Conservation (phyloP, 306 rosid genomes). For the Hylodesmum podocarpum region DNA sequence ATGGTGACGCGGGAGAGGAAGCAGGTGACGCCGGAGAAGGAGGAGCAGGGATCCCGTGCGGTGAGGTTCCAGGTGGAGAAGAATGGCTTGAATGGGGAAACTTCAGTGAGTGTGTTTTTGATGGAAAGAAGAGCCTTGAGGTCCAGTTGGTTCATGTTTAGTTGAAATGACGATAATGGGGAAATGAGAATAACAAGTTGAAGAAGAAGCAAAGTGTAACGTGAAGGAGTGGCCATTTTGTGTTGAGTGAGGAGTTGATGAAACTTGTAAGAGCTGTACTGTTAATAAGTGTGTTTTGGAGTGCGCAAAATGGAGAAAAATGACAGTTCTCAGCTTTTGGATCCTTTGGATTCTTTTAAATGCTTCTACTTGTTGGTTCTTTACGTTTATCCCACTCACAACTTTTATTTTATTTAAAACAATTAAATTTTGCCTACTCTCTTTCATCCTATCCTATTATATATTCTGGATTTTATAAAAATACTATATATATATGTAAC, state of each 20-base stretch:
- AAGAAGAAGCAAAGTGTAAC: neutral
- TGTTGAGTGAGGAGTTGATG: neutral
- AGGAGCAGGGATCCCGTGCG: constrained; percentile 66
- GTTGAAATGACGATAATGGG: constrained; percentile 16
- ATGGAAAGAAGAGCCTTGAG: constrained; percentile 59
- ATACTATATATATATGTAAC: no score
- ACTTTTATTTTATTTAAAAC: no score
- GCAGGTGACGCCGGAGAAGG: constrained; percentile 73
- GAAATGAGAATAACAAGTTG: neutral
- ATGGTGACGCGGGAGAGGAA: constrained; percentile 45
- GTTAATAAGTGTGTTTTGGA: no score
- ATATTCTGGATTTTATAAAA: no score
- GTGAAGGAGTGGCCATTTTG: constrained; percentile 19
- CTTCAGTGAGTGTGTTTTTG: constrained; percentile 55
- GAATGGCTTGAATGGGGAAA: constrained; percentile 41
- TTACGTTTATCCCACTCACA: no score
- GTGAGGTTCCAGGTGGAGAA: constrained; percentile 83
- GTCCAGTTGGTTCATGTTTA: constrained; percentile 40
- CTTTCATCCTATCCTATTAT: no score
- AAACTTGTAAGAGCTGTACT: neutral
- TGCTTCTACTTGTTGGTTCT: neutral
- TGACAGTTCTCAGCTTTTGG: constrained; percentile 14
- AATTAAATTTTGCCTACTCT: no score
- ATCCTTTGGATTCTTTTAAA: neutral
- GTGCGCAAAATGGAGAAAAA: constrained; percentile 1